Evolutionary conservation across 2,329 filamentous ascomycete genomes (phyloP), one percentile per base, ranked within the genome.

Genomic region (Trichoderma atrobrunneum): DNA sequence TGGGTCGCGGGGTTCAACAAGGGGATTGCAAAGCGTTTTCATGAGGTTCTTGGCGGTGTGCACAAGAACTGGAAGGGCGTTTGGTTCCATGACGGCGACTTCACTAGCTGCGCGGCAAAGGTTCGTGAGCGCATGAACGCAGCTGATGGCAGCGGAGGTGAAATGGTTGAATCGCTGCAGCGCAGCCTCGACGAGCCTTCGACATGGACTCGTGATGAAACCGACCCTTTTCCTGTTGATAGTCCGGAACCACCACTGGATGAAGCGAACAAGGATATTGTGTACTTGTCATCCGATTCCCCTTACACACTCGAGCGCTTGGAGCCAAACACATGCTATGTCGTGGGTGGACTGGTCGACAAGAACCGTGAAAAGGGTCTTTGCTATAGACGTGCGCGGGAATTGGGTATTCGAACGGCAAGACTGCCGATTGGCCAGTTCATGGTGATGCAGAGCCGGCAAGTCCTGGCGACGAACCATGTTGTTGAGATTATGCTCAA

Each of bases 291-390:
- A 8, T 94, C 94, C 18, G 96, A 99, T 81, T 97, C 94, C n/a
- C 90, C 92, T 0, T 87, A 97, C 76, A 95, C 92, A 0, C 87
- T 99, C 34, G 91, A 92, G 7, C 88, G 92, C 57, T 87, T 99
- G 57, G 94, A 95, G 80, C 93, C 95, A 0, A 92, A 96, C 82
- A 94, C 92, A 73, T 95, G 90, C 72, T 99, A 99, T 81, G 92
- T 99, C 74, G 92, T 99, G 71, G 96, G 96, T 43, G 96, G 95
- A 0, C 86, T 99, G 43, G 96, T 99, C 30, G 96, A 99, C 84
- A 95, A 95, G 83, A 99, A 99, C 82, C 89, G 96, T 59, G 92
- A 99, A 82, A 99, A 99, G 84, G 94, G 93, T 1, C 86, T 99
- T 48, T 99, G 96, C 82, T 94, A 97, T 85, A 92, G 91, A 77